Conservation (phyloP, 805 yeast species). For the Starmera quercuum region DNA sequence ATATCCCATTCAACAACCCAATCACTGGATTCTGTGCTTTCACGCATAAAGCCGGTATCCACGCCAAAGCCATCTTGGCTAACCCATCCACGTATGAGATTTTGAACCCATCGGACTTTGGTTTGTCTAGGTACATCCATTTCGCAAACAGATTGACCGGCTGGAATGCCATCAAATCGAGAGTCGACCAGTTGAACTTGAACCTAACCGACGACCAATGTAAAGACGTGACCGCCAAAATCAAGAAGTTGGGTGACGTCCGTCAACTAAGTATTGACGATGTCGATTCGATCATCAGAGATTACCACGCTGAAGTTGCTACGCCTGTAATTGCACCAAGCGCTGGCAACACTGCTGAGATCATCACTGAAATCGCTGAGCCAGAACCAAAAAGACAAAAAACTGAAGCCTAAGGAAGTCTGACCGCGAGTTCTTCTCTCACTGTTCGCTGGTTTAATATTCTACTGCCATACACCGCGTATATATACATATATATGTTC, state of each 20-base stretch:
- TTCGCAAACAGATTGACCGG: constrained; percentile 98
- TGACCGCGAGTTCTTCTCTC: no score
- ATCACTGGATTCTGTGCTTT: constrained; percentile 99
- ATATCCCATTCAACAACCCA: constrained; percentile 96
- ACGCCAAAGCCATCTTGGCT: constrained; percentile 96
- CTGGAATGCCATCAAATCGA: constrained; percentile 97
- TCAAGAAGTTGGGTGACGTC: constrained; percentile 91
- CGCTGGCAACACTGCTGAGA: constrained; percentile 14
- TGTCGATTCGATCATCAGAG: constrained; percentile 94
- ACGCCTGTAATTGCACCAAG: constrained; percentile 39
- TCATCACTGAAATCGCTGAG: constrained; percentile 10
- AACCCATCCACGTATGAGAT: constrained; percentile 99
- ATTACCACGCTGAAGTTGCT: constrained; percentile 72
- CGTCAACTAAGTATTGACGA: constrained; percentile 93
- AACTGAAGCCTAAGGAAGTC: constrained; percentile 10
- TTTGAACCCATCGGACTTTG: constrained; percentile 89
- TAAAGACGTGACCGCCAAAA: constrained; percentile 91
- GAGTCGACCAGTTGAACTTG: constrained; percentile 95
- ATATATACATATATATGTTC: no score
- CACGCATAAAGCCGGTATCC: constrained; percentile 99
- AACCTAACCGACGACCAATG: constrained; percentile 84
- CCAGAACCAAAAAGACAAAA: constrained; percentile 26
- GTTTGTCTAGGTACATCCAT: constrained; percentile 92
- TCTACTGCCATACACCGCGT: no score
- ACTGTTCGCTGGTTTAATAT: neutral